Evolutionary conservation across 345 rosid genomes (phyloP).

Genomic region (Eucalyptus fibrosa): DNA sequence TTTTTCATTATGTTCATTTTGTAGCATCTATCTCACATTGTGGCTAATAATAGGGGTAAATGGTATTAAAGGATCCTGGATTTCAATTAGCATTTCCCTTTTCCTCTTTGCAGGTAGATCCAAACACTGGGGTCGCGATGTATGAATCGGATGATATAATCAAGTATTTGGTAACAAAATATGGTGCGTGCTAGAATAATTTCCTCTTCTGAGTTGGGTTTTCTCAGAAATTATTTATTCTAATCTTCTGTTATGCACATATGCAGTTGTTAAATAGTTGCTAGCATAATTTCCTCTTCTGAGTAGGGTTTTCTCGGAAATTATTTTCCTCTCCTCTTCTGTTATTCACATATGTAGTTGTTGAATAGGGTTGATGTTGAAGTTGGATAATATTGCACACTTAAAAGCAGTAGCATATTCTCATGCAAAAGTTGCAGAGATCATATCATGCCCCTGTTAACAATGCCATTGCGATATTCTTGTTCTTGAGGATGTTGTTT

Average conservation of each 20-base stretch:
- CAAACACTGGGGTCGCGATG: slow-evolving; percentile 84
- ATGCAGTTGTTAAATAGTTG: neutral
- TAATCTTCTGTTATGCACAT: neutral
- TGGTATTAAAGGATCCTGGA: neutral
- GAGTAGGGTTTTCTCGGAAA: neutral
- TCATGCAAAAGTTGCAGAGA: neutral
- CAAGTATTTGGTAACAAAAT: slow-evolving; percentile 67
- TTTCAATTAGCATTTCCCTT: neutral
- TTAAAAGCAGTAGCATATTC: neutral
- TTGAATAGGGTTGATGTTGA: neutral
- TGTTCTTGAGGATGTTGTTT: neutral
- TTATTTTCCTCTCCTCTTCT: neutral
- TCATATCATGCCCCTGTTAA: neutral
- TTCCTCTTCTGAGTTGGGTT: neutral
- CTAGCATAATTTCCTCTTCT: neutral
- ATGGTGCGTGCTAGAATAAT: slow-evolving; percentile 25
- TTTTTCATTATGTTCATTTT: neutral
- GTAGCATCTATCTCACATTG: neutral
- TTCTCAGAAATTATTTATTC: neutral
- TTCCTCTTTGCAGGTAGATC: slow-evolving; percentile 56
- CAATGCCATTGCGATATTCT: neutral
- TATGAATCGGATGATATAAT: slow-evolving; percentile 92
- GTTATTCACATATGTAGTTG: neutral
- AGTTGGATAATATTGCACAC: neutral
- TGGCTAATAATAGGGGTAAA: neutral